Conservation (phyloP, 2,329 filamentous ascomycete genomes). For the Nothomitra cinnamomea region DNA sequence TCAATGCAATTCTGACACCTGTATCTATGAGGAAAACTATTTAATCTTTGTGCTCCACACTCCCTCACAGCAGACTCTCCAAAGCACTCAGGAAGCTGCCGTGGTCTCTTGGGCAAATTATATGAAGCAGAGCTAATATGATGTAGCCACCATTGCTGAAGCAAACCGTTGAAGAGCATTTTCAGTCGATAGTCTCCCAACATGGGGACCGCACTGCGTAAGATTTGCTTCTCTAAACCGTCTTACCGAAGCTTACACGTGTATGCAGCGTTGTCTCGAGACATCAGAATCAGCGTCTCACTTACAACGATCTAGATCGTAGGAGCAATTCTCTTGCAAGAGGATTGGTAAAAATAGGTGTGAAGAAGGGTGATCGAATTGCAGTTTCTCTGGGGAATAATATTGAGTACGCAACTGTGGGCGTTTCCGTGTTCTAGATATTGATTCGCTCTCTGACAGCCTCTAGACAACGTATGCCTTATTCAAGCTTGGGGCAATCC, state of each 20-base stretch:
- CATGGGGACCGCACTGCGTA: slow-evolving; percentile 34
- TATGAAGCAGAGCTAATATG: background rate
- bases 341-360: slow-evolving; percentile 51
- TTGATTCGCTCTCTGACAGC: slow-evolving; percentile 10
- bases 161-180: slow-evolving; percentile 29
- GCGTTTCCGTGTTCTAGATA: slow-evolving; percentile 9
- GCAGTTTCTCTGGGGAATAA: slow-evolving; percentile 77
- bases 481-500: slow-evolving; percentile 84
- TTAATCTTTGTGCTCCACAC: no score
- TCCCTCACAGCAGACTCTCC: no score
- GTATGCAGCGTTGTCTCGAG: slow-evolving; percentile 34
- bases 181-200: slow-evolving; percentile 24
- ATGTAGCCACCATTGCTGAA: slow-evolving; percentile 27
- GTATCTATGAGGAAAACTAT: no score
- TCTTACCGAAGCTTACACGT: slow-evolving; percentile 1
- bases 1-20: no score
- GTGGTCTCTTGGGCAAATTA: no score
- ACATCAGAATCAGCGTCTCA: slow-evolving; percentile 47
- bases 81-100: no score
- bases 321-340: slow-evolving; percentile 60
- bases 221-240: slow-evolving; percentile 12
- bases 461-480: slow-evolving; percentile 55
- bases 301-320: slow-evolving; percentile 57
- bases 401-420: slow-evolving; percentile 61
- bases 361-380: slow-evolving; percentile 68